Evolutionary conservation across 257 asterid species (phyloP).

Genomic region (Oldenlandia corymbosa): DNA sequence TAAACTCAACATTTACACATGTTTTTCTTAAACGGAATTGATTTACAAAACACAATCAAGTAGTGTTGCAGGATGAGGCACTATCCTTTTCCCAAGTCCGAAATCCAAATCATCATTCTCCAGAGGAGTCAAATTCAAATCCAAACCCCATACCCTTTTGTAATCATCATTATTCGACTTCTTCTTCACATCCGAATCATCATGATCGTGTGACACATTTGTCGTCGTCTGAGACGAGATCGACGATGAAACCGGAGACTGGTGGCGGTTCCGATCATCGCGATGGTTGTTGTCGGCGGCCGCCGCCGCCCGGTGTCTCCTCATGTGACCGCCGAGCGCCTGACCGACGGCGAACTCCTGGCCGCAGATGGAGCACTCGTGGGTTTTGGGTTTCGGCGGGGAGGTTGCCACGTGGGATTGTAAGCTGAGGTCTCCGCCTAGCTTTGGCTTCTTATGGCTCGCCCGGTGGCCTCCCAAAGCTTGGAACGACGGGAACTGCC

Average conservation of each 20-base stretch:
- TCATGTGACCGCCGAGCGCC: constrained; percentile 46
- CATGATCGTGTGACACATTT: no score
- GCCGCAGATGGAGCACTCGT: constrained; percentile 40
- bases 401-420: constrained; percentile 8
- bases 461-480: constrained; percentile 46
- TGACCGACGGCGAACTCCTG: constrained; percentile 34
- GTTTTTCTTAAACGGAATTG: no score
- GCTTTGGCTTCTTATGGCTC: constrained; percentile 35
- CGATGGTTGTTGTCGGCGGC: not conserved
- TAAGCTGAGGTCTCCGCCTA: constrained; percentile 16
- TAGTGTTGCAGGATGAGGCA: not conserved
- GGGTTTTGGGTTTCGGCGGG: constrained; percentile 28
- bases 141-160: constrained; percentile 25
- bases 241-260: not conserved
- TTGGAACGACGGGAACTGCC: constrained; percentile 36
- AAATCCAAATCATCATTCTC: constrained; percentile 30
- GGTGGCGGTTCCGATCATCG: not conserved
- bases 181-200: constrained; percentile 3
- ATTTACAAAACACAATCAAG: not conserved
- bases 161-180: constrained; percentile 8
- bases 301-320: constrained; percentile 24
- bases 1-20: not conserved
- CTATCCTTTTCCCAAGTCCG: constrained; percentile 21
- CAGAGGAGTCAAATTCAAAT: constrained; percentile 40
- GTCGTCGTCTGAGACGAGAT: not conserved